A percentile compares a stretch with the other conserved stretches of the same genome.
These are phyloP conservation scores for Candida koratica DNA, from an alignment of 805 yeast genomes.

Conservation along the genomic window DNA sequence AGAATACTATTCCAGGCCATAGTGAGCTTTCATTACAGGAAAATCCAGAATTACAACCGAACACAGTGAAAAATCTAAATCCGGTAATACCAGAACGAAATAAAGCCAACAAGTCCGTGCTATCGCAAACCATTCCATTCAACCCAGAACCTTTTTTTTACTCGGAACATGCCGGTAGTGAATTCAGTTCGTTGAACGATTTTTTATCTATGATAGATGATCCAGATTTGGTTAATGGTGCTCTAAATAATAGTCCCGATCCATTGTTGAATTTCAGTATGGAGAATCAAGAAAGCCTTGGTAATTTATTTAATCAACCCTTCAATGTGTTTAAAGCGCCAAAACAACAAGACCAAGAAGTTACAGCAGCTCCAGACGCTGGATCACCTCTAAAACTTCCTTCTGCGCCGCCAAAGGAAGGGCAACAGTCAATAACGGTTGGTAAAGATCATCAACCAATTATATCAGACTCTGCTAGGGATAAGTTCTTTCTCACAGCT, in stretches of 20 bases:
- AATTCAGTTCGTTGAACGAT: constrained; percentile 84
- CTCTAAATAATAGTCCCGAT: constrained; percentile 25
- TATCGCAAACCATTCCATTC: constrained; percentile 41
- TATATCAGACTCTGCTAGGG: constrained; percentile 76
- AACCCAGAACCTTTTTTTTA: constrained; percentile 74
- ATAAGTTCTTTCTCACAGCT: constrained; percentile 90
- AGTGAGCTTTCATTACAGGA: background rate
- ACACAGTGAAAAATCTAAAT: background rate
- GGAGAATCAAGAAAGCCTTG: constrained; percentile 10
- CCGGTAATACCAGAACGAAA: constrained; percentile 9
- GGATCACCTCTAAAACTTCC: constrained; percentile 6
- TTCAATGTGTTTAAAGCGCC: constrained; percentile 11
- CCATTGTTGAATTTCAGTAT: constrained; percentile 23
- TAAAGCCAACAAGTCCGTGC: constrained; percentile 22
- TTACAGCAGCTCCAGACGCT: constrained; percentile 4
- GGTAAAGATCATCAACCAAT: constrained; percentile 31
- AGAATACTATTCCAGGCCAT: constrained; percentile 5
- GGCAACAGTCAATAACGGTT: background rate
- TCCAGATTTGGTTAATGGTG: constrained; percentile 58
- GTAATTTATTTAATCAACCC: constrained; percentile 26
- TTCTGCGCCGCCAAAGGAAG: constrained; percentile 7
- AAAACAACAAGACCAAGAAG: constrained; percentile 9
- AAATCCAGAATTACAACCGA: background rate
- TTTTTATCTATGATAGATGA: constrained; percentile 88
- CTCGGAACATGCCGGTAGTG: constrained; percentile 90